Evolutionary conservation across 768 basidiomycete species (phyloP).

Genomic region (Tubosaeta sp.): DNA sequence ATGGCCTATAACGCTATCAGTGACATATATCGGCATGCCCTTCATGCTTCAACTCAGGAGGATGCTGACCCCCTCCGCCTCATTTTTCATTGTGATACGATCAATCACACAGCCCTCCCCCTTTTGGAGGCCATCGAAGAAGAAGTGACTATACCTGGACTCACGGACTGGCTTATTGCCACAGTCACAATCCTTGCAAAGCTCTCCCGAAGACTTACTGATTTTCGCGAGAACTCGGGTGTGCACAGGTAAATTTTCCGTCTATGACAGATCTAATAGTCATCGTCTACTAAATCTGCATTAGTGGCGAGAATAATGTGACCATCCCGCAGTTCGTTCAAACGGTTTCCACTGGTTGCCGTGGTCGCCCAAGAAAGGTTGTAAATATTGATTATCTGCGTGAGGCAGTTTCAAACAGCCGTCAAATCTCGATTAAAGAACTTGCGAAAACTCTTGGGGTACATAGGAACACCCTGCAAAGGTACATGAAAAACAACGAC

Average conservation of each 20-base stretch:
- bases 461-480: background rate
- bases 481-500: background rate
- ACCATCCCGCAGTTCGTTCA: background rate
- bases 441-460: background rate
- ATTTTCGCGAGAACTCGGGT: background rate
- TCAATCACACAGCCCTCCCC: background rate
- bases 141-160: background rate
- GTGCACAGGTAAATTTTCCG: too few species aligned
- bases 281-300: background rate
- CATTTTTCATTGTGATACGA: background rate
- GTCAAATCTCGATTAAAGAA: background rate
- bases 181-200: background rate
- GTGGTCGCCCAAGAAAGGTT: background rate
- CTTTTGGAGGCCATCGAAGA: background rate
- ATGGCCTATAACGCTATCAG: too few species aligned
- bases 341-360: background rate
- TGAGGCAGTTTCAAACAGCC: background rate
- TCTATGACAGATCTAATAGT: background rate
- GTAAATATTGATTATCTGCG: background rate
- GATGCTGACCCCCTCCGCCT: background rate
- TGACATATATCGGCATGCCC: background rate
- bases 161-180: background rate
- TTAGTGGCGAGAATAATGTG: background rate
- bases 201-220: background rate
- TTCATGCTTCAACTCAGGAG: background rate